Evolutionary conservation across 805 yeast species (phyloP).

Genomic region (Saturnispora hagleri): DNA sequence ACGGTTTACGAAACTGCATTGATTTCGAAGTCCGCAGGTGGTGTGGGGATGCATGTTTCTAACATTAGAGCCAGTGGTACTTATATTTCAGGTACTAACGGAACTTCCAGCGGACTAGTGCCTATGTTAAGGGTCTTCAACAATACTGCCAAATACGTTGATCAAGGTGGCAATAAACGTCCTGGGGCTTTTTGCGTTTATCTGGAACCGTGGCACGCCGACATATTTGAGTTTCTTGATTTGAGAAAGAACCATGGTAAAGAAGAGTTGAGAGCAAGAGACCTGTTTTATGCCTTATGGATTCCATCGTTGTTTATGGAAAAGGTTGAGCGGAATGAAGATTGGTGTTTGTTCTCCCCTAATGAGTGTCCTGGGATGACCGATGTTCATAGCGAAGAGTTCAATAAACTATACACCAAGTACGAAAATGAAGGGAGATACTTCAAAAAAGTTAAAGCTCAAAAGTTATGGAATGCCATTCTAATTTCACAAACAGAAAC

Average conservation of each 20-base stretch:
- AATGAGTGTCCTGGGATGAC: constrained; percentile 78
- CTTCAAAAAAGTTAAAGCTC: constrained; percentile 64
- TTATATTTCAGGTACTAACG: constrained; percentile 85
- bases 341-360: constrained; percentile 89
- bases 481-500: constrained; percentile 92
- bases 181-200: constrained; percentile 96
- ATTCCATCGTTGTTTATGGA: constrained; percentile 91
- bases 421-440: constrained; percentile 69
- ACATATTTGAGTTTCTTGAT: constrained; percentile 77
- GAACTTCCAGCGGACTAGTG: constrained; percentile 82
- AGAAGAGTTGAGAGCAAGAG: constrained; percentile 90
- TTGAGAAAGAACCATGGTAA: constrained; percentile 90
- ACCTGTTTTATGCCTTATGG: constrained; percentile 90
- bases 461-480: constrained; percentile 83
- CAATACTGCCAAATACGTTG: constrained; percentile 93
- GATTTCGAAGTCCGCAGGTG: constrained; percentile 93
- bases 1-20: constrained; percentile 83
- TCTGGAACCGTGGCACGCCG: constrained; percentile 96
- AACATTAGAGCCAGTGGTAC: constrained; percentile 83
- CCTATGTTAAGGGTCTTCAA: constrained; percentile 97
- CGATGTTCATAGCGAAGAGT: constrained; percentile 80
- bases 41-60: constrained; percentile 84
- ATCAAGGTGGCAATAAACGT: constrained; percentile 96
- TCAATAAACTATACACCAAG: constrained; percentile 56
- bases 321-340: constrained; percentile 66